Evolutionary conservation across 495 filamentous ascomycete species (phyloP).

Genomic region (Lophium mytilinum): DNA sequence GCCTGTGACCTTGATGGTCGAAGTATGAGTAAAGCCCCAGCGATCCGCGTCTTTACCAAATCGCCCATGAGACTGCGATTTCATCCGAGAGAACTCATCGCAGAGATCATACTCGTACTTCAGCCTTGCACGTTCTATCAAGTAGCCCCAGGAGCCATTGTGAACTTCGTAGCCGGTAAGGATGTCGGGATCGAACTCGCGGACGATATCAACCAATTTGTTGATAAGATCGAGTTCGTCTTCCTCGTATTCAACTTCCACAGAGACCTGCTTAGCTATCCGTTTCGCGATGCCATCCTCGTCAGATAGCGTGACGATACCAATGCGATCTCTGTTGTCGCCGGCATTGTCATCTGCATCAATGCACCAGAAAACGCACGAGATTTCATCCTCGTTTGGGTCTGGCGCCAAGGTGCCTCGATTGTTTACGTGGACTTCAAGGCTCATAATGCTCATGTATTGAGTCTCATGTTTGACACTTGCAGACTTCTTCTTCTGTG

Average conservation of each 20-base stretch:
- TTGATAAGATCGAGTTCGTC: conserved; percentile 80
- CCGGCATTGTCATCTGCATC: conserved; percentile 61
- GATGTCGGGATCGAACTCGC: conserved; percentile 80
- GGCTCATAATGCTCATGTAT: conserved; percentile 93
- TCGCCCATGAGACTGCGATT: conserved; percentile 66
- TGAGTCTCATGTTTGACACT: conserved; percentile 79
- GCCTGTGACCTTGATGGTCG: conserved; percentile 78
- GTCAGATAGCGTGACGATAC: conserved; percentile 58
- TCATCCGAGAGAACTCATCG: conserved; percentile 84
- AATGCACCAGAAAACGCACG: conserved; percentile 84
- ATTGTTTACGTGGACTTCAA: conserved; percentile 93
- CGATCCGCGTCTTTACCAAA: conserved; percentile 78
- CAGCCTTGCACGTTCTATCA: conserved; percentile 78
- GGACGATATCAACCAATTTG: conserved; percentile 76
- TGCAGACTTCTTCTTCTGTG: conserved; percentile 64
- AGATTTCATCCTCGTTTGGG: conserved; percentile 84
- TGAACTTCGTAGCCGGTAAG: conserved; percentile 95
- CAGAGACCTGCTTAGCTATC: conserved; percentile 44
- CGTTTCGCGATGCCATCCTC: conserved; percentile 40
- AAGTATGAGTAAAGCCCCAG: conserved; percentile 90
- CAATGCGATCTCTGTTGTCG: conserved; percentile 50
- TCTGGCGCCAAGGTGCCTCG: conserved; percentile 72
- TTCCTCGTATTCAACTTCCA: conserved; percentile 63
- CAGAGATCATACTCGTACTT: conserved; percentile 87
- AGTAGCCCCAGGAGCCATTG: conserved; percentile 85